Conservation (phyloP, 2,329 filamentous ascomycete genomes). For the Scedosporium dehoogii region DNA sequence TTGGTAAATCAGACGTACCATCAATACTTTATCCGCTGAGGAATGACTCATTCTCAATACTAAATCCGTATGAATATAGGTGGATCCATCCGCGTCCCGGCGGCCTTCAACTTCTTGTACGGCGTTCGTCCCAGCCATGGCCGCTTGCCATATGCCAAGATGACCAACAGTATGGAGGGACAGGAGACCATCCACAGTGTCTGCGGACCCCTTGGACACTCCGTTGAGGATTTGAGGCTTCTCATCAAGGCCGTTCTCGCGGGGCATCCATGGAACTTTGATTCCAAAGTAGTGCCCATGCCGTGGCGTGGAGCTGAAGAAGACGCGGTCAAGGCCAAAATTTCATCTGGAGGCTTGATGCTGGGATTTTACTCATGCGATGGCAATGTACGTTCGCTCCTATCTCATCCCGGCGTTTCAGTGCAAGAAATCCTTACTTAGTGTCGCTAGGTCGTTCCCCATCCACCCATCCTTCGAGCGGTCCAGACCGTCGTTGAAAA, state of each 20-base stretch:
- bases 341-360: slow-evolving; percentile 13
- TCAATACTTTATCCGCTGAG: too few species aligned
- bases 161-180: slow-evolving; percentile 10
- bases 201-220: slow-evolving; percentile 28
- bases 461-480: slow-evolving; percentile 24
- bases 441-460: slow-evolving; percentile 18
- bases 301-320: slow-evolving; percentile 13
- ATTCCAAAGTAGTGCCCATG: slow-evolving; percentile 14
- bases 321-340: slow-evolving; percentile 17
- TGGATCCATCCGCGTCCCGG: slow-evolving; percentile 17
- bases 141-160: slow-evolving; percentile 11
- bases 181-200: slow-evolving; percentile 22
- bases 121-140: slow-evolving; percentile 13
- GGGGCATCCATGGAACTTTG: slow-evolving; percentile 29
- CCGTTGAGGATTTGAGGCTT: slow-evolving; percentile 26
- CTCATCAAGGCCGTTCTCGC: slow-evolving; percentile 28
- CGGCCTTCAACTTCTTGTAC: slow-evolving; percentile 15
- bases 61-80: slow-evolving; percentile 8
- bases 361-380: slow-evolving; percentile 24
- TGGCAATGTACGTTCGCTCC: slow-evolving; percentile 19
- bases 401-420: neutral
- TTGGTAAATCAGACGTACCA: slow-evolving; percentile 16
- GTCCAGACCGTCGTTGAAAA: slow-evolving; percentile 17
- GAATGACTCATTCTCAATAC: neutral
- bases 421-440: neutral